These are phyloP conservation scores for Plasmodium gaboni DNA, from an alignment of 169 alveolate genomes.

Conservation along the genomic window DNA sequence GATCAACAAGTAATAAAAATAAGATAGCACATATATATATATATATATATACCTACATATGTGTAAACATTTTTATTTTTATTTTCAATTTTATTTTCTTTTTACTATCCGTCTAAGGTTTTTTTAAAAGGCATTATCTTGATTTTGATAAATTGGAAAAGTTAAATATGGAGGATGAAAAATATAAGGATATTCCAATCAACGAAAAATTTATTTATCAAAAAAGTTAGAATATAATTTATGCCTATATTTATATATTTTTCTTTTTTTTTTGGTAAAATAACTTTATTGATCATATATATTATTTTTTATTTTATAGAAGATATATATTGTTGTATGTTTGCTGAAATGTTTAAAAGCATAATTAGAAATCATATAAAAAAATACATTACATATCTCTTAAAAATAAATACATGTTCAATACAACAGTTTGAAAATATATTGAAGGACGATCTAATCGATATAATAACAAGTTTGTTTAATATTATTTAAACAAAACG, in stretches of 20 bases:
- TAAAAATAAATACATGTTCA: constrained; percentile 59
- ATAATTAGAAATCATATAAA: constrained; percentile 65
- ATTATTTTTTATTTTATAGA: constrained; percentile 20
- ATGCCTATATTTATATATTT: constrained; percentile 10
- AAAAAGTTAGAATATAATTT: constrained; percentile 41
- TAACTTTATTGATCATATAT: neutral
- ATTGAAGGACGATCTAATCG: constrained; percentile 63
- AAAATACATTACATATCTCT: constrained; percentile 23
- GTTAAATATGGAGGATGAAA: constrained; percentile 12
- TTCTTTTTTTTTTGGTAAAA: neutral
- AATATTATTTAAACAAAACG: neutral
- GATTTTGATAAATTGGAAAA: constrained; percentile 67
- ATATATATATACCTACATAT: constrained; percentile 1
- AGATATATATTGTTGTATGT: constrained; percentile 65
- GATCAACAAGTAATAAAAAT: constrained; percentile 53
- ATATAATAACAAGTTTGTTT: constrained; percentile 52
- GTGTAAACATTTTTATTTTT: constrained; percentile 5
- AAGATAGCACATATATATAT: neutral
- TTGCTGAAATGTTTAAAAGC: constrained; percentile 74
- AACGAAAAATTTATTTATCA: constrained; percentile 39
- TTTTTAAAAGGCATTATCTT: constrained; percentile 65
- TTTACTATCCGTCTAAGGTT: constrained; percentile 15
- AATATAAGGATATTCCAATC: neutral
- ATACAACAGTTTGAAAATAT: constrained; percentile 66
- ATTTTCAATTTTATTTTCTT: constrained; percentile 3